Percentiles rank a stretch among this genome's conserved stretches.
Evolutionary conservation across 441 rosid genomes (phyloP).

Genomic region (Gossypium lobatum): DNA sequence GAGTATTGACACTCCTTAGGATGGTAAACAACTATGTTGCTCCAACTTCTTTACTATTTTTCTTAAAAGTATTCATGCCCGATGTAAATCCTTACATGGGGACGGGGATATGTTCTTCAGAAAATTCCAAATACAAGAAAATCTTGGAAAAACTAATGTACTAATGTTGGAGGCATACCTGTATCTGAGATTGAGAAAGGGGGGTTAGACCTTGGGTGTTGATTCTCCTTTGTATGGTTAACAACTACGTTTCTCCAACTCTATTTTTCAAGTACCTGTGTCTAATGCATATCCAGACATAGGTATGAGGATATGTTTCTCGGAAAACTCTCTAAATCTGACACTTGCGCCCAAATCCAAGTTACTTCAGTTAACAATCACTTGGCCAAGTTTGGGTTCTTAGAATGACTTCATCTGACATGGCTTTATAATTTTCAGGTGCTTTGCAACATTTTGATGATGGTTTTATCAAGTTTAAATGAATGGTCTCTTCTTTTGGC

Average conservation of each 20-base stretch:
- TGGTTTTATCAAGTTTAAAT: neutral
- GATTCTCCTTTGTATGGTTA: neutral
- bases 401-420: neutral
- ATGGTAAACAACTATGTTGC: neutral
- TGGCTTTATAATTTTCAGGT: neutral
- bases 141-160: neutral
- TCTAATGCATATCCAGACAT: neutral
- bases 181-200: neutral
- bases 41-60: neutral
- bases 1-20: neutral
- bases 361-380: neutral
- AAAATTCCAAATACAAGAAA: neutral
- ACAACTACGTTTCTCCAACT: neutral
- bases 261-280: neutral
- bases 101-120: neutral
- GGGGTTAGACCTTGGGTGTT: neutral
- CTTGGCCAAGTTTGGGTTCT: neutral
- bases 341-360: too few relatives aligned
- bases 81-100: neutral
- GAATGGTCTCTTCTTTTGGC: neutral
- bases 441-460: slow-evolving; percentile 9
- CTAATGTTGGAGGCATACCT: too few relatives aligned
- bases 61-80: neutral
- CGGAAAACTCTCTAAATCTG: neutral
- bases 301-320: neutral